Evolutionary conservation across 2,329 filamentous ascomycete species (phyloP).

Genomic region (Microsporum ferrugineum): DNA sequence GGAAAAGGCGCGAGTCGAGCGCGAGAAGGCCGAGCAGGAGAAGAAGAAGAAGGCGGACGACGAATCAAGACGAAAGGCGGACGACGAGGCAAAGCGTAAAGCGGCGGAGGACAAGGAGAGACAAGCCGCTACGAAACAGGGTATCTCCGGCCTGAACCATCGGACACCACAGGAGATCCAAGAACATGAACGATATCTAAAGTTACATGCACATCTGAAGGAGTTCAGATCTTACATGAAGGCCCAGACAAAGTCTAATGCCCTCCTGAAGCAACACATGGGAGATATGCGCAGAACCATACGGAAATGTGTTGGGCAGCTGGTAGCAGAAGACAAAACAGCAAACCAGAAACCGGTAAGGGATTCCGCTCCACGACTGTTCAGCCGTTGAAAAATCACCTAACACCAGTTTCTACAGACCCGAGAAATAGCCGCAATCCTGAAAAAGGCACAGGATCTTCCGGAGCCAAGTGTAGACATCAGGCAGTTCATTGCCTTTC

Average conservation of each 20-base stretch:
- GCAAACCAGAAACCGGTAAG: conserved; percentile 49
- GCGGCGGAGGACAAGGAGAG: conserved; percentile 19
- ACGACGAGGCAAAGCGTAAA: conserved; percentile 21
- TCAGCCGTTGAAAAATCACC: neutral
- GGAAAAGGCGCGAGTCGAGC: conserved; percentile 20
- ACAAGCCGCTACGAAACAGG: conserved; percentile 17
- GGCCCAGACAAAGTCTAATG: conserved; percentile 46
- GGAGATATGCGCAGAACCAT: conserved; percentile 63
- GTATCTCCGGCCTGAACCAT: conserved; percentile 20
- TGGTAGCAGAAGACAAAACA: conserved; percentile 51
- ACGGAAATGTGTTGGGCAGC: conserved; percentile 60
- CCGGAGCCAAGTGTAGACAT: conserved; percentile 47
- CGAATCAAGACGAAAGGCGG: conserved; percentile 24
- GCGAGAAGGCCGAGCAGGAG: conserved; percentile 13
- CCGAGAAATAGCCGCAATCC: conserved; percentile 39
- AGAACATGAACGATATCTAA: conserved; percentile 39
- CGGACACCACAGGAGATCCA: conserved; percentile 30
- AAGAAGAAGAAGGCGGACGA: conserved; percentile 22
- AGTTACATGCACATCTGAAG: conserved; percentile 59
- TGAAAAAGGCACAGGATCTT: conserved; percentile 46
- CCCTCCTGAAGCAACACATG: conserved; percentile 51
- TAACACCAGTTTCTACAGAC: conserved; percentile 23
- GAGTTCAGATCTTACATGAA: conserved; percentile 43
- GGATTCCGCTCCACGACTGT: conserved; percentile 7
- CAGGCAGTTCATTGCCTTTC: conserved; percentile 41